phyloP scores from a whole-genome alignment of 345 rosid species.

The Aquilaria yunnanensis region DNA sequence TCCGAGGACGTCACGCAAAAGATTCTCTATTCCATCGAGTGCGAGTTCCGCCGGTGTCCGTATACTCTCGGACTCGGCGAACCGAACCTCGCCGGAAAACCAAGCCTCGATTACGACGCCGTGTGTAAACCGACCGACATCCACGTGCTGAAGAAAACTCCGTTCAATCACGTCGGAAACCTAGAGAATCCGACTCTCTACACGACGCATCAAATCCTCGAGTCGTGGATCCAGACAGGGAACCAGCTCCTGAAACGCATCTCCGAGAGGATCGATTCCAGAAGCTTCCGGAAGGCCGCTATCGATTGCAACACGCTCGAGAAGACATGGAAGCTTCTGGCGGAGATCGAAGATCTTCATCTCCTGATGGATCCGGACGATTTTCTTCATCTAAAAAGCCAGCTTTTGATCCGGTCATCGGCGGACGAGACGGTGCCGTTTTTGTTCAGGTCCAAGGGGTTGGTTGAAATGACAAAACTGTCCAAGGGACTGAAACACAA shows the following conservation, averaged over 20 bases:
- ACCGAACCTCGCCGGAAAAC: conserved; percentile 62
- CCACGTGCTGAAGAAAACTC: conserved; percentile 35
- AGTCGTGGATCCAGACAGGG: conserved; percentile 62
- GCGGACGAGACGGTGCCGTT: conserved; percentile 43
- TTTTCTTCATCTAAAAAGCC: conserved; percentile 55
- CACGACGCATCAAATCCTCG: conserved; percentile 62
- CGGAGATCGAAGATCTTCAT: conserved; percentile 62
- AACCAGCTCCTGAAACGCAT: conserved; percentile 38
- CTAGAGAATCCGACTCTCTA: conserved; percentile 58
- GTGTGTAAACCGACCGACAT: conserved; percentile 57
- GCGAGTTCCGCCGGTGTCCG: conserved; percentile 61
- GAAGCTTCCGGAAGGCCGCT: conserved; percentile 35
- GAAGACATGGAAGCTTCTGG: conserved; percentile 58
- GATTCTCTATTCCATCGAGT: conserved; percentile 51
- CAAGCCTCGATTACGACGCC: conserved; percentile 63
- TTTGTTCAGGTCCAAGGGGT: conserved; percentile 63
- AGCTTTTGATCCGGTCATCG: conserved; percentile 34
- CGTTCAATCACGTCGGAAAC: conserved; percentile 47
- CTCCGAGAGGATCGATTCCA: conserved; percentile 29
- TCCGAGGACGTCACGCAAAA: conserved; percentile 55
- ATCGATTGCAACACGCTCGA: conserved; percentile 51
- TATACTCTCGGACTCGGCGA: conserved; percentile 78
- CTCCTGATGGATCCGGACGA: conserved; percentile 72
- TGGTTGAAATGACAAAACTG: conserved; percentile 46
- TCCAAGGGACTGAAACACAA: conserved; percentile 61